A percentile compares a stretch with the other conserved stretches of the same genome.
These are phyloP conservation scores for Candida tibetensis DNA, from an alignment of 805 yeast species.

Conservation along the genomic window DNA sequence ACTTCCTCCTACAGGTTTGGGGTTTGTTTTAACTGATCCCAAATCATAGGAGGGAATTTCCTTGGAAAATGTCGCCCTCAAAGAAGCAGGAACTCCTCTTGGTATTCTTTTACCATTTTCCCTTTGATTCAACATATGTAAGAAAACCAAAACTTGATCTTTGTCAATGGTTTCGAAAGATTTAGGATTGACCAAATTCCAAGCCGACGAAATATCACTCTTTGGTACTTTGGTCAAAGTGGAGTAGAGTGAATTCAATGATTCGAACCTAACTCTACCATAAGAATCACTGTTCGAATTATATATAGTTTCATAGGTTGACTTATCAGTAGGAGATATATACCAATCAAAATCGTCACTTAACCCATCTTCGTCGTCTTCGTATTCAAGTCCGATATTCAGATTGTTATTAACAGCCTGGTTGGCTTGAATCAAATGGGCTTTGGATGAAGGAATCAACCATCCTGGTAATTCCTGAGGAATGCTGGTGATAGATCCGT, in stretches of 20 bases:
- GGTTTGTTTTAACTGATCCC: slow-evolving; percentile 17
- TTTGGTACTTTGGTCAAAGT: slow-evolving; percentile 73
- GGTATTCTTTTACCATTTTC: slow-evolving; percentile 84
- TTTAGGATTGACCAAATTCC: slow-evolving; percentile 94
- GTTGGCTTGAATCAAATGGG: slow-evolving; percentile 82
- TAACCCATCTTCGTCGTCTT: slow-evolving; percentile 60
- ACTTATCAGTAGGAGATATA: slow-evolving; percentile 82
- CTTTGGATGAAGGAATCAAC: slow-evolving; percentile 89
- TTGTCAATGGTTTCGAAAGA: slow-evolving; percentile 84
- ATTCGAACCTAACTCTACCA: slow-evolving; percentile 76
- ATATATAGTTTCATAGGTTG: slow-evolving; percentile 76
- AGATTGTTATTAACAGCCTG: slow-evolving; percentile 49
- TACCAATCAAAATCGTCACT: slow-evolving; percentile 90
- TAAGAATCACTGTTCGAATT: slow-evolving; percentile 68
- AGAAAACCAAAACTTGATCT: slow-evolving; percentile 84
- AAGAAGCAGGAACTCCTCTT: slow-evolving; percentile 87
- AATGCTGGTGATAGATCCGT: slow-evolving; percentile 54
- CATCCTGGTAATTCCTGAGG: slow-evolving; percentile 83
- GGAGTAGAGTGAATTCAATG: slow-evolving; percentile 65
- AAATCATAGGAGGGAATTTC: slow-evolving; percentile 73
- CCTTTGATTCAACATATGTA: slow-evolving; percentile 89
- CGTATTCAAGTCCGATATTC: slow-evolving; percentile 20
- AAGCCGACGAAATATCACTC: slow-evolving; percentile 82
- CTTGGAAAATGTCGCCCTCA: slow-evolving; percentile 88
- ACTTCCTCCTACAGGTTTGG: not conserved